A percentile compares a stretch with the other conserved stretches of the same genome.
Conservation (phyloP, 2,329 filamentous ascomycete species). For the Paraconiothyrium brasiliense region DNA sequence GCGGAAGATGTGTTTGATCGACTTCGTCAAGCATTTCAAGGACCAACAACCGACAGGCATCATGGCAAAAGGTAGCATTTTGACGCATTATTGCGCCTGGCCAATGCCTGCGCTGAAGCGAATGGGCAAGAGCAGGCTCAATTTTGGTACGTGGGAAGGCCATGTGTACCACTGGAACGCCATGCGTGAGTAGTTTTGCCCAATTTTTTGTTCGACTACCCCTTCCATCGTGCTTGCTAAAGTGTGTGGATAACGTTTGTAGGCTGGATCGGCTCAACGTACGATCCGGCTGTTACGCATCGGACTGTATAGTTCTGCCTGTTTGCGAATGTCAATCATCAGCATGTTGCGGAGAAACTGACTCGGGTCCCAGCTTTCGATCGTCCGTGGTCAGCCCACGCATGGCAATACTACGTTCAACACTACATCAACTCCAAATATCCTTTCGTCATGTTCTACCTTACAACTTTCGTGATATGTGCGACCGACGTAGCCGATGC, state of each 20-base stretch:
- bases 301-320: not conserved
- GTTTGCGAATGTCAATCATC: not conserved
- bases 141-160: conserved; percentile 40
- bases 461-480: conserved; percentile 41
- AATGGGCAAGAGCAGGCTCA: conserved; percentile 29
- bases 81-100: conserved; percentile 44
- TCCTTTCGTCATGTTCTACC: conserved; percentile 40
- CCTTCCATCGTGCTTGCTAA: no score
- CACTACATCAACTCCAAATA: conserved; percentile 41
- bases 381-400: conserved; percentile 36
- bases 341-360: not conserved
- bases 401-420: conserved; percentile 44
- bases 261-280: not conserved
- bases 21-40: conserved; percentile 32
- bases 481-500: conserved; percentile 28
- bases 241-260: not conserved
- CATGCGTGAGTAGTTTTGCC: conserved; percentile 31
- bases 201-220: no score
- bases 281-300: not conserved
- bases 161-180: conserved; percentile 44
- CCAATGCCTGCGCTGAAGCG: conserved; percentile 40
- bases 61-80: conserved; percentile 39
- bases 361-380: conserved; percentile 34
- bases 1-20: conserved; percentile 23
- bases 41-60: conserved; percentile 31